Conservation (phyloP, 495 filamentous ascomycete genomes). For the Lophium mytilinum region DNA sequence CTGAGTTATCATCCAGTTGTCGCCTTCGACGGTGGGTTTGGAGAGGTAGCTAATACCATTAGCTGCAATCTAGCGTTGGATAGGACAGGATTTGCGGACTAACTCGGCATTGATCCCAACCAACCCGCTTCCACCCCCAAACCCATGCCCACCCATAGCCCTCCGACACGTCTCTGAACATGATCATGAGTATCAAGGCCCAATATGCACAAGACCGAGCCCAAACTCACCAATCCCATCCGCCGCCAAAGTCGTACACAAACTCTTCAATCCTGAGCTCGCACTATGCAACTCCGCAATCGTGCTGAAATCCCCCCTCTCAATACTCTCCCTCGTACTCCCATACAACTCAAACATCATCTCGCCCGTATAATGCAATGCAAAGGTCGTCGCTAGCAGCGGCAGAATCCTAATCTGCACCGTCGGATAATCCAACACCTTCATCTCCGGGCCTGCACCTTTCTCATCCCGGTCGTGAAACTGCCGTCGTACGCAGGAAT, state of each 20-base stretch:
- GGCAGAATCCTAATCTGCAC: constrained; percentile 44
- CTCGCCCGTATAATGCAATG: constrained; percentile 42
- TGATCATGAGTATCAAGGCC: background rate
- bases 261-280: constrained; percentile 42
- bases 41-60: constrained; percentile 32
- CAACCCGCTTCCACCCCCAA: constrained; percentile 41
- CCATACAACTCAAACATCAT: constrained; percentile 38
- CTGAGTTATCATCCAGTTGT: constrained; percentile 49
- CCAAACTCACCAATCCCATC: constrained; percentile 35
- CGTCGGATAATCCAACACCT: constrained; percentile 44
- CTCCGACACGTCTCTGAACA: constrained; percentile 38
- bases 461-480: constrained; percentile 41
- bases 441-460: constrained; percentile 33
- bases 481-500: constrained; percentile 38
- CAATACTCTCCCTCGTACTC: constrained; percentile 34
- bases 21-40: constrained; percentile 45
- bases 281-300: constrained; percentile 43
- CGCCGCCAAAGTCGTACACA: constrained; percentile 43
- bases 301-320: constrained; percentile 36
- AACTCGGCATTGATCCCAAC: constrained; percentile 40
- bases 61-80: background rate
- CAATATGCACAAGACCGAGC: too few relatives aligned
- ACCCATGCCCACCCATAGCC: constrained; percentile 44
- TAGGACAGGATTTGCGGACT: background rate
- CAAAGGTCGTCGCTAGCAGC: constrained; percentile 42